Percentiles rank a stretch among this genome's conserved stretches.
Conservation (phyloP, 345 rosid genomes). For the Euclidium syriacum region DNA sequence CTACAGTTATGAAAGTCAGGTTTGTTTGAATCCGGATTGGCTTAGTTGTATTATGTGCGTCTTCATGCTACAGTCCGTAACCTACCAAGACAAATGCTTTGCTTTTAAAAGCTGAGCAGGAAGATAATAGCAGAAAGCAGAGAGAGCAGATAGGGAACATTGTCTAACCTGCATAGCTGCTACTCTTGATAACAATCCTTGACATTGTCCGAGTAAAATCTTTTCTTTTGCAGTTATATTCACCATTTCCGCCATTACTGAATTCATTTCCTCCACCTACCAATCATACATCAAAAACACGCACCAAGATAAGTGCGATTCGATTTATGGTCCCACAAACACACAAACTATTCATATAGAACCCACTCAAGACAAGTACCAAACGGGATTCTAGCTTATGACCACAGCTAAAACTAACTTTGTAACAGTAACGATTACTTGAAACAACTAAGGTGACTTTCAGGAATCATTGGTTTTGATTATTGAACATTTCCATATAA, state of each 20-base stretch:
- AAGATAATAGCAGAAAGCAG: neutral
- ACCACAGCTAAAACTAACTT: neutral
- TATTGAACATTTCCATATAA: neutral
- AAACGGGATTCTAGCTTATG: neutral
- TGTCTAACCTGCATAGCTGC: conserved; percentile 72
- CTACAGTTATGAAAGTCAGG: conserved; percentile 69
- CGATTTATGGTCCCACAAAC: neutral
- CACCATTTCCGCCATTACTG: conserved; percentile 56
- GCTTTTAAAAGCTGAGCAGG: neutral
- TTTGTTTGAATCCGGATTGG: conserved; percentile 42
- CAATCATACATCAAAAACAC: neutral
- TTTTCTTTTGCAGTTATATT: conserved; percentile 62
- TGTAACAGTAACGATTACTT: neutral
- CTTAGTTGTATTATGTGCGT: conserved; percentile 75
- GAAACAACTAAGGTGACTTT: neutral
- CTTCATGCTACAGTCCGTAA: conserved; percentile 80
- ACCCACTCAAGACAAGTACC: neutral
- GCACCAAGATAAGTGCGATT: neutral
- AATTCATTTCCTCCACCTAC: conserved; percentile 79
- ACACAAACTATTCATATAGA: neutral
- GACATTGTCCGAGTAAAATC: conserved; percentile 61
- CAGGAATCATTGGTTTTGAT: neutral
- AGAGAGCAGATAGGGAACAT: neutral
- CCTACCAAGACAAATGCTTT: conserved; percentile 37
- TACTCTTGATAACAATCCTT: conserved; percentile 55